phyloP scores from a whole-genome alignment of 768 basidiomycete genomes.

The Strobilomyces confusus region DNA sequence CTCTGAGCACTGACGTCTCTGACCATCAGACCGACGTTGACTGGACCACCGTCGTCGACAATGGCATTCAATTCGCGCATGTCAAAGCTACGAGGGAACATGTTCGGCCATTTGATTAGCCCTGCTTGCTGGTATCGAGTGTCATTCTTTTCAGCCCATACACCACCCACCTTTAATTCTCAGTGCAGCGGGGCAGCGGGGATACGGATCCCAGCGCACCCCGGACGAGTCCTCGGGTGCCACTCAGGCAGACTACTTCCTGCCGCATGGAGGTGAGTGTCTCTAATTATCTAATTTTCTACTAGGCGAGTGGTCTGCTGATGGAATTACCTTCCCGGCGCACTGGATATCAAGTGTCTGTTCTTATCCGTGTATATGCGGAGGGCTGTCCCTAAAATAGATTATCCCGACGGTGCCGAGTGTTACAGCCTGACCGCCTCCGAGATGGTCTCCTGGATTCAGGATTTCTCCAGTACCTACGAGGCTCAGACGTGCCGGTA shows the following conservation, averaged over 20 bases:
- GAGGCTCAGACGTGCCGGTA: slow-evolving; percentile 44
- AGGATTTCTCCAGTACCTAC: slow-evolving; percentile 60
- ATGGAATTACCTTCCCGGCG: slow-evolving; percentile 63
- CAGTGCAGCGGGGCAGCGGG: slow-evolving; percentile 54
- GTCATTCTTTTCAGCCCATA: slow-evolving; percentile 14
- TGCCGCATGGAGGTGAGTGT: slow-evolving; percentile 47
- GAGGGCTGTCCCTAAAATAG: slow-evolving; percentile 26
- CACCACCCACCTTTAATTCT: slow-evolving; percentile 33
- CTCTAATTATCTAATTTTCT: background rate
- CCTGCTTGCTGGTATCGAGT: background rate
- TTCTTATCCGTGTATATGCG: background rate
- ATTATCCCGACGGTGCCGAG: slow-evolving; percentile 45
- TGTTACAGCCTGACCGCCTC: slow-evolving; percentile 53
- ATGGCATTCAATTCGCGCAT: slow-evolving; percentile 53
- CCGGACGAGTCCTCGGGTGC: slow-evolving; percentile 52
- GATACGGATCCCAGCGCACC: slow-evolving; percentile 53
- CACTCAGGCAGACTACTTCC: slow-evolving; percentile 55
- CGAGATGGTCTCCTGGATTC: slow-evolving; percentile 61
- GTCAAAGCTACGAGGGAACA: slow-evolving; percentile 69
- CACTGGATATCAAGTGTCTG: slow-evolving; percentile 60
- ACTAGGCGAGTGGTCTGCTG: slow-evolving; percentile 48
- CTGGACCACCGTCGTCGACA: slow-evolving; percentile 49
- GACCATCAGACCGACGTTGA: slow-evolving; percentile 44
- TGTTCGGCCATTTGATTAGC: slow-evolving; percentile 28
- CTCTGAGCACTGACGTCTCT: slow-evolving; percentile 56